Conservation (phyloP, 1,284 basidiomycete species). For the Microstroma glucosiphilum region DNA sequence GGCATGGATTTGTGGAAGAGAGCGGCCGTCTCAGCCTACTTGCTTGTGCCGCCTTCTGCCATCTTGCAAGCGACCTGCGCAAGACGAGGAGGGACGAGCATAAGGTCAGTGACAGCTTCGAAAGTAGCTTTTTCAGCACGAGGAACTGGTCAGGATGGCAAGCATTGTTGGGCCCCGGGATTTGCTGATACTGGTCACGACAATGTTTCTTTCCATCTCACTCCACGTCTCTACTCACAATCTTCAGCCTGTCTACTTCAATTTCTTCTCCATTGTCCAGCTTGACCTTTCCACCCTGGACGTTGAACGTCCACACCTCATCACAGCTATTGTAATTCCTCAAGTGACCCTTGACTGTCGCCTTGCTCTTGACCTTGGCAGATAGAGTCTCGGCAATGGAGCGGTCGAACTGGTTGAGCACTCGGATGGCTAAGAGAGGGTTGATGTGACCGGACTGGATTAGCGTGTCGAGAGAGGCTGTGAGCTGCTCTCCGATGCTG, state of each 20-base stretch:
- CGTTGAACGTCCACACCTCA: conserved; percentile 50
- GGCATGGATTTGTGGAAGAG: too few relatives aligned
- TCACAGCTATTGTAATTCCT: conserved; percentile 47
- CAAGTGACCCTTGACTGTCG: conserved; percentile 46
- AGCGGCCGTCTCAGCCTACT: too few relatives aligned
- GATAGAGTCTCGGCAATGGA: conserved; percentile 44
- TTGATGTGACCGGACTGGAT: conserved; percentile 96
- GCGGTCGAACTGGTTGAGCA: conserved; percentile 59
- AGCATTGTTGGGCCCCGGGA: too few relatives aligned
- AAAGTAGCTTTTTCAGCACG: too few relatives aligned
- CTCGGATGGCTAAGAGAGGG: conserved; percentile 94
- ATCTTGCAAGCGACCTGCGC: too few relatives aligned
- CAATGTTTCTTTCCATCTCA: neutral
- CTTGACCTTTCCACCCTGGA: conserved; percentile 45
- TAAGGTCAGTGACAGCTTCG: too few relatives aligned
- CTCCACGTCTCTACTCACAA: conserved; percentile 37
- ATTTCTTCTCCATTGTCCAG: conserved; percentile 46
- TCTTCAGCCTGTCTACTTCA: conserved; percentile 42
- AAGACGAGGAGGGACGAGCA: too few relatives aligned
- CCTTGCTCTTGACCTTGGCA: conserved; percentile 46
- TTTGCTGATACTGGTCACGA: too few relatives aligned
- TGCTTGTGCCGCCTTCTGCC: too few relatives aligned
- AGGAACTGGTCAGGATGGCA: too few relatives aligned
- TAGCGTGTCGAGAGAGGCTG: conserved; percentile 97
- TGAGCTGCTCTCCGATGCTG: conserved; percentile 93